Percentiles rank a stretch among this genome's conserved stretches.
These are phyloP conservation scores for Globisporangium orthogonon DNA, from an alignment of 352 stramenopile genomes.

Conservation along the genomic window DNA sequence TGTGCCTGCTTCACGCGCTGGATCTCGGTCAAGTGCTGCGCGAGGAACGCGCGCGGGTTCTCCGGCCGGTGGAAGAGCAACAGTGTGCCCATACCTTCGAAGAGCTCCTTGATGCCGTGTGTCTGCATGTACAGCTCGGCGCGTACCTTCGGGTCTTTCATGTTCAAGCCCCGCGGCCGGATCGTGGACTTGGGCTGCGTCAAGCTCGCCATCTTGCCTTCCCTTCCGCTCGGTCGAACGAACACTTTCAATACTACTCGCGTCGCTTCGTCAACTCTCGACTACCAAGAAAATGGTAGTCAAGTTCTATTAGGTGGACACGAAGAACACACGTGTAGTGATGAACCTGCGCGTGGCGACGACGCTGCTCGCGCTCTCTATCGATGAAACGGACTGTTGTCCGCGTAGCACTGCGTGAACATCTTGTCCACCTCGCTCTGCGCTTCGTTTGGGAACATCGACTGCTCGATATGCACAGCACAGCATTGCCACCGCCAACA, in stretches of 20 bases:
- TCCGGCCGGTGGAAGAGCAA: constrained; percentile 58
- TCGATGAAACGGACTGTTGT: constrained; percentile 54
- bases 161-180: constrained; percentile 23
- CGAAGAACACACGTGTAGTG: too few relatives aligned
- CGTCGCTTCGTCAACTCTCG: too few relatives aligned
- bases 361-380: not conserved
- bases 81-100: constrained; percentile 51
- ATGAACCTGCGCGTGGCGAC: too few relatives aligned
- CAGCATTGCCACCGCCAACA: too few relatives aligned
- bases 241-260: too few relatives aligned
- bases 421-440: constrained; percentile 66
- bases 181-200: constrained; percentile 9
- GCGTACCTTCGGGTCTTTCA: constrained; percentile 60
- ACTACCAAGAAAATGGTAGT: too few relatives aligned
- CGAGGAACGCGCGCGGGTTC: constrained; percentile 56
- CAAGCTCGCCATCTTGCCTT: not conserved
- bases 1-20: constrained; percentile 50
- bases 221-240: too few relatives aligned
- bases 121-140: constrained; percentile 58
- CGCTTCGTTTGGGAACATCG: constrained; percentile 71
- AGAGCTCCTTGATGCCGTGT: constrained; percentile 62
- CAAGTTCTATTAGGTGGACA: too few relatives aligned
- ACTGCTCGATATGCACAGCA: constrained; percentile 24
- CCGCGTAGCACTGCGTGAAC: constrained; percentile 69
- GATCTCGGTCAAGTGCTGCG: constrained; percentile 48